Conservation (phyloP, 1,284 basidiomycete genomes). For the Ceratobasidium sp. region DNA sequence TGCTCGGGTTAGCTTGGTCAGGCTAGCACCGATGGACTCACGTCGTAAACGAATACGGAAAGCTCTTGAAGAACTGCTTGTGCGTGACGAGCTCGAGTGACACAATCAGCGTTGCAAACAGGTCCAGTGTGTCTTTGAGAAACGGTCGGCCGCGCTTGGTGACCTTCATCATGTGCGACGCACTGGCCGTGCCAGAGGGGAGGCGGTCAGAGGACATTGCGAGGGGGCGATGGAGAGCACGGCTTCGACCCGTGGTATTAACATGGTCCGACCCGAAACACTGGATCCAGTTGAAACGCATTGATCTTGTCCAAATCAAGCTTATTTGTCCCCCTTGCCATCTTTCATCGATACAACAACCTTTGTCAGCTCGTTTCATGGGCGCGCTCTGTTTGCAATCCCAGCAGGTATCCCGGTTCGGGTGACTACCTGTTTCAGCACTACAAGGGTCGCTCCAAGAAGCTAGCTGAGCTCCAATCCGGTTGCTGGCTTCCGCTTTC, state of each 20-base stretch:
- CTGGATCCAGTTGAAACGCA: conserved; percentile 14
- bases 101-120: conserved; percentile 96
- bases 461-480: too few relatives aligned
- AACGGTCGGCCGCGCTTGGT: conserved; percentile 94
- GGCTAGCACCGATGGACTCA: conserved; percentile 54
- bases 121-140: conserved; percentile 97
- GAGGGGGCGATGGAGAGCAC: conserved; percentile 33
- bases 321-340: too few relatives aligned
- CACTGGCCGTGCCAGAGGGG: conserved; percentile 56
- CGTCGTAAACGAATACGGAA: conserved; percentile 96
- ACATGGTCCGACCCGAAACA: conserved; percentile 26
- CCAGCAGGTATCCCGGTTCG: too few relatives aligned
- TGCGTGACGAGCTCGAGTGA: conserved; percentile 89
- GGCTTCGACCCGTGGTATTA: conserved; percentile 18
- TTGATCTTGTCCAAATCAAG: too few relatives aligned
- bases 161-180: conserved; percentile 96
- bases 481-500: too few relatives aligned
- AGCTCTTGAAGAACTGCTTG: conserved; percentile 95
- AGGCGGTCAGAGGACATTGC: conserved; percentile 21
- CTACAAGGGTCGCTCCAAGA: too few relatives aligned
- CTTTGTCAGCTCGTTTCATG: too few relatives aligned
- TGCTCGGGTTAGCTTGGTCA: conserved; percentile 47
- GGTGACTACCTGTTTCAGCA: too few relatives aligned
- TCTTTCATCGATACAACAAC: too few relatives aligned
- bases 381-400: too few relatives aligned